A percentile compares a stretch with the other conserved stretches of the same genome.
Conservation (phyloP, 495 filamentous ascomycete species). For the Immersiella caudata region DNA sequence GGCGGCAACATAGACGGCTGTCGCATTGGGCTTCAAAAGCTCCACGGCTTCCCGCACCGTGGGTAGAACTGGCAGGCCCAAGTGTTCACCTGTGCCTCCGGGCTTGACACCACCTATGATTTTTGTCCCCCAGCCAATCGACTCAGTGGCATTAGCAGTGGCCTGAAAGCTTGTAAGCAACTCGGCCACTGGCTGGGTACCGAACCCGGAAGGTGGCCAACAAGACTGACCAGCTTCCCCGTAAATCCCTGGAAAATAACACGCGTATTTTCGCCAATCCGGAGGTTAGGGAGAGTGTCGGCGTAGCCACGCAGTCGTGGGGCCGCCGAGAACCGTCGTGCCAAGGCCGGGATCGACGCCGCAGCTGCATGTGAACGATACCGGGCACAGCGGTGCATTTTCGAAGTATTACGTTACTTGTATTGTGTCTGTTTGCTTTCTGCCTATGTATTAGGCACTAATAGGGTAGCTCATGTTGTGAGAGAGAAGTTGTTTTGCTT, state of each 20-base stretch:
- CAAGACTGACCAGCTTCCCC: slow-evolving; percentile 52
- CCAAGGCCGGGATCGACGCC: not conserved
- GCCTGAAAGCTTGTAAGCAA: slow-evolving; percentile 43
- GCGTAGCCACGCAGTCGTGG: slow-evolving; percentile 40
- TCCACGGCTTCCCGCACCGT: slow-evolving; percentile 68
- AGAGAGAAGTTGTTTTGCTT: not conserved
- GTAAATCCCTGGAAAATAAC: slow-evolving; percentile 93
- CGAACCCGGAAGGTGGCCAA: slow-evolving; percentile 31
- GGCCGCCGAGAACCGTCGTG: slow-evolving; percentile 22
- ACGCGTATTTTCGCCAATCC: slow-evolving; percentile 74
- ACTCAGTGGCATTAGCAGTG: slow-evolving; percentile 81
- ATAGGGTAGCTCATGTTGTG: not conserved
- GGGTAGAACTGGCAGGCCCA: slow-evolving; percentile 78
- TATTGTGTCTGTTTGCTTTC: not conserved
- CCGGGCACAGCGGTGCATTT: slow-evolving; percentile 1
- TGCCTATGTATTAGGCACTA: not conserved
- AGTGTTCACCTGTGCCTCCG: slow-evolving; percentile 73
- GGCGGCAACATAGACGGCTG: slow-evolving; percentile 84
- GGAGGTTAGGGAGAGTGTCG: slow-evolving; percentile 74
- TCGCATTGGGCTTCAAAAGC: slow-evolving; percentile 77
- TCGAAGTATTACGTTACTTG: not conserved
- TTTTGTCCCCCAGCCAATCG: slow-evolving; percentile 81
- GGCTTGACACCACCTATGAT: slow-evolving; percentile 88
- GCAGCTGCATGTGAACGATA: not conserved
- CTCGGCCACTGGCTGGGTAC: too few species aligned